Evolutionary conservation across 495 filamentous ascomycete species (phyloP), one percentile per base, ranked within the genome.

Genomic region (Talaromyces stipitatus): DNA sequence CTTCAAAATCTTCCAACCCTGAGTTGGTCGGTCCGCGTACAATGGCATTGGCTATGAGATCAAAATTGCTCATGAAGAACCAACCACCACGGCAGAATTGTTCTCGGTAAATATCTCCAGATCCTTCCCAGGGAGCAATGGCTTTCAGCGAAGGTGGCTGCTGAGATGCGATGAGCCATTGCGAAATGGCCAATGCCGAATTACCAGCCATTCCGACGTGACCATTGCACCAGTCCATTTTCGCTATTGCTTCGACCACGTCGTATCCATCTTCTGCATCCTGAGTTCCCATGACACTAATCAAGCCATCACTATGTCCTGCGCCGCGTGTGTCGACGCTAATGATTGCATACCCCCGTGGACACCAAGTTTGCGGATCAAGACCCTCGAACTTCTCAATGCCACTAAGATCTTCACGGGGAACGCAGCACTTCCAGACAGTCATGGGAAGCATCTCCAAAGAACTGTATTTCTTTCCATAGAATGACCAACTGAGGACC

Each of bases 71-170:
- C 62, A 60, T 66, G 38, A 22, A 61, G 57, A 62, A 66, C 29
- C 65, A 58, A 9, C 72, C 73, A 7, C 74, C 73, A 0, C 69
- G 61, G 16, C 62, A 62, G 36, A 72, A 61, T 9, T 66, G 65
- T 20, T 77, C 74, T 10, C 73, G 69, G 52, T 74, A 80, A n/a
- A 76, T 58, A 60, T 78, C 75, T 3, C 62, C 63, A 43, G 60
- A 69, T 0, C 72, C 74, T 57, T 78, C 75, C 77, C 76, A 78
- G 1, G 76, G 77, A 1, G 76, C 69, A 45, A 78, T 75, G 0
- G 71, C 71, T 22, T 70, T 69, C 7, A 80, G 61, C 0, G 68
- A 68, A 0, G 72, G 72, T 9, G 75, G 75, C 26, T 69, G 62
- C 38, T 66, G 51, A 2, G 69, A 58, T 1, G 72, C 77, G 16